Evolutionary conservation across 2,329 filamentous ascomycete species (phyloP).

Genomic region (Elsinoe fawcettii): DNA sequence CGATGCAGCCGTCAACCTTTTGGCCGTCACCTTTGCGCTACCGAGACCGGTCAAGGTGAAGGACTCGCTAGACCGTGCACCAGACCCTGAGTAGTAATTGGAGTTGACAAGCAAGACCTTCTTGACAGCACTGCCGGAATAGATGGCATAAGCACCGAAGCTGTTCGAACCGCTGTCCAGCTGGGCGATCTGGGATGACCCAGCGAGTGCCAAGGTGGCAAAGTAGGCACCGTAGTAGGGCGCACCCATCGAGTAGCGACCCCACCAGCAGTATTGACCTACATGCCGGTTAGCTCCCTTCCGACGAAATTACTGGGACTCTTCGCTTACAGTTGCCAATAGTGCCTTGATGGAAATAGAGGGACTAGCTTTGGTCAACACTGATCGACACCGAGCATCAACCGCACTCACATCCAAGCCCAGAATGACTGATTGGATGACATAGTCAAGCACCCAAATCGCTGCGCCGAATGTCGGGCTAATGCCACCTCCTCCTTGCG

Average conservation of each 20-base stretch:
- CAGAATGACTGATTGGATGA: constrained; percentile 21
- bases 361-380: constrained; percentile 9
- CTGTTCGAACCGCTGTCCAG: constrained; percentile 37
- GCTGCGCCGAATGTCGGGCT: constrained; percentile 24
- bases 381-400: neutral
- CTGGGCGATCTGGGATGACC: constrained; percentile 38
- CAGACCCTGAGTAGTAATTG: constrained; percentile 14
- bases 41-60: constrained; percentile 10
- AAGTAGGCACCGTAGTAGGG: constrained; percentile 47
- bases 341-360: constrained; percentile 22
- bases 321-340: constrained; percentile 22
- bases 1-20: constrained; percentile 7
- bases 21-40: constrained; percentile 13
- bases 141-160: constrained; percentile 44
- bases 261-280: constrained; percentile 12
- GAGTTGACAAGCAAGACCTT: constrained; percentile 18
- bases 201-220: constrained; percentile 40
- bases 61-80: constrained; percentile 10
- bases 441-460: constrained; percentile 25
- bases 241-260: constrained; percentile 6
- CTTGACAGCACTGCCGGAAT: constrained; percentile 21
- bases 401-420: constrained; percentile 18
- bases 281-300: constrained; percentile 15
- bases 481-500: constrained; percentile 22
- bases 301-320: constrained; percentile 14